Base-by-base conservation (phyloP, 306 rosid genomes). In the Pterocarpus santalinus region DNA sequence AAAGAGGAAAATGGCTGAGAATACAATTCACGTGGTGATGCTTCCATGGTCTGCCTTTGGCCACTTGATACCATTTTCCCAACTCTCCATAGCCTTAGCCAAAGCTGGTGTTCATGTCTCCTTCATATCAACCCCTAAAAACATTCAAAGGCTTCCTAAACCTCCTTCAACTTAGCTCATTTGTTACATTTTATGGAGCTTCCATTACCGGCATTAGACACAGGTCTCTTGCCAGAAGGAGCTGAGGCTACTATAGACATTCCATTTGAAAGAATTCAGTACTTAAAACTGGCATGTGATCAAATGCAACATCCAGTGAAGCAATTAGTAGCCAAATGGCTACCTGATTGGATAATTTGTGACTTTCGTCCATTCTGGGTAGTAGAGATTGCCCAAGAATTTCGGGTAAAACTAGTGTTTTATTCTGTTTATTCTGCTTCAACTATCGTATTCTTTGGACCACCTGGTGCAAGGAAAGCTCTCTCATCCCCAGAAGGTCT, bases 1-100 rank as follows among this genome's bases (percentile, higher is more conserved):
- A 32, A 16, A 14, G 39, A 2, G 32, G 14, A 16, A 82, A 72
- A 83, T 77, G 86, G 80, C 47, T 12, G 82, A 69, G 57, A 62
- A 73, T 5, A 30, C 47, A 55, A 55, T 62, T 63, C 78, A 75
- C 11, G 82, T 74, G 1, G 76, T 57, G 51, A 79, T 80, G 85
- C n/a, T 85, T 56, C 85, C 88, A 44, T 80, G 85, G 79, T 61
- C 41, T n/a, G 87, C 84, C 16, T 84, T 84, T 61, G 84, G 87
- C 8, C 87, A 84, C 73, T 28, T 84, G 12, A 79, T 68, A 0
- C 84, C 84, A 9, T 78, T 84, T 61, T 80, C 69, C 39, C n/a
- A 86, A 33, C 80, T 86, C 39, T 63, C 84, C 67, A 70, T 74
- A 47, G 82, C 77, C 73, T 79, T 86, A 39, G 86, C 89, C 63